Base-by-base conservation (phyloP, 345 rosid genomes). In the Murraya paniculata region DNA sequence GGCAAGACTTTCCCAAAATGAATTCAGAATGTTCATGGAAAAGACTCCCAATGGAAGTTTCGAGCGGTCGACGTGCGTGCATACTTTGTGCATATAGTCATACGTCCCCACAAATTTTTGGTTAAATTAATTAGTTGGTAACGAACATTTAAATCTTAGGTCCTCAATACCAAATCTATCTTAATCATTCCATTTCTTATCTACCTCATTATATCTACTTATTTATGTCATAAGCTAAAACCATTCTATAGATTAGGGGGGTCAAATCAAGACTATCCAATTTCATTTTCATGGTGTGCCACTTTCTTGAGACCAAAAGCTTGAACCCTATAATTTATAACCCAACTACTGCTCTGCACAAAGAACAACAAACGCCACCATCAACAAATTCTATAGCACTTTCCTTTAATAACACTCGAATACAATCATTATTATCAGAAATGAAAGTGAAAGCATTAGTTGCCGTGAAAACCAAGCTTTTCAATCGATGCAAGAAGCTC, bases 401-500 rank as follows among this genome's bases (percentile, higher is more conserved):
- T 80, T 84, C 38, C 88, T 83, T 77, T 74, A 71, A 65, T 22
- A 16, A 50, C 77, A 84, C 73, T 81, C 83, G 22, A 39, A 18
- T 19, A 53, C 57, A 19, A 18, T 53, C 82, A 70, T 82, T 28
- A 28, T 27, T 28, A 61, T 60, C 1, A 78, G 71, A 35, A 25
- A 83, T 82, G 87, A 88, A 85, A 88, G 75, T 85, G 83, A 91
- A 89, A 82, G 77, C 88, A 85, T 83, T 88, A 61, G 75, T 80
- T 85, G 82, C 87, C 91, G 87, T 88, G 75, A 85, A 70, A 85
- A 78, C 88, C 81, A 91, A 88, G 91, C 85, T 92, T 88, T 76
- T 89, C 24, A 84, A 53, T 7, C 88, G 87, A 79, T 88, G 86
- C 86, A 89, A 64, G 77, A 85, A 83, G 72, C 83, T 89, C 27